Percentiles rank a stretch among this genome's conserved stretches.
Evolutionary conservation across 1,284 basidiomycete genomes (phyloP).

Genomic region (Moesziomyces globuligerus): DNA sequence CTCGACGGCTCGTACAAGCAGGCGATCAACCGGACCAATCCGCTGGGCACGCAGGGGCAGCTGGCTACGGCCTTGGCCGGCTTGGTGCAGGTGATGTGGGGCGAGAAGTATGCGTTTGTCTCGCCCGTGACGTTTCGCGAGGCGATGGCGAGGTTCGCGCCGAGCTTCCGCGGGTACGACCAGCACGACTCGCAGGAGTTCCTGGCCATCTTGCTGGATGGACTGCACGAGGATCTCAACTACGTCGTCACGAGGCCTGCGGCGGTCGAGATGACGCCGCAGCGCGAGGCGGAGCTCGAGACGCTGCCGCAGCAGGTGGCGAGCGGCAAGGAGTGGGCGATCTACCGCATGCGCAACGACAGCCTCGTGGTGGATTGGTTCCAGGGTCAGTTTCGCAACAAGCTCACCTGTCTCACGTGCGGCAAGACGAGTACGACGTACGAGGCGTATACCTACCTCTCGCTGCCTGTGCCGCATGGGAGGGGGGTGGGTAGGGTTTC

Average conservation of each 20-base stretch:
- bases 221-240: slow-evolving; percentile 55
- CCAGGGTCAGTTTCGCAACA: slow-evolving; percentile 65
- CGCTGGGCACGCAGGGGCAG: slow-evolving; percentile 86
- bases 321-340: slow-evolving; percentile 50
- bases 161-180: slow-evolving; percentile 58
- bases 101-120: slow-evolving; percentile 83
- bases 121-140: slow-evolving; percentile 88
- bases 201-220: slow-evolving; percentile 55
- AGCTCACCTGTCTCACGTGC: slow-evolving; percentile 64
- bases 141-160: slow-evolving; percentile 67
- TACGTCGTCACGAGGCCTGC: slow-evolving; percentile 53
- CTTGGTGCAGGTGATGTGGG: slow-evolving; percentile 87
- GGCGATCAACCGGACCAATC: slow-evolving; percentile 87
- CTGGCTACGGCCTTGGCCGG: slow-evolving; percentile 84
- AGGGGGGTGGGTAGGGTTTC: slow-evolving; percentile 76
- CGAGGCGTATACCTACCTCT: slow-evolving; percentile 72
- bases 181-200: slow-evolving; percentile 62
- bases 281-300: slow-evolving; percentile 70
- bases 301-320: slow-evolving; percentile 78
- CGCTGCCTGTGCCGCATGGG: slow-evolving; percentile 68
- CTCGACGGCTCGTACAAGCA: slow-evolving; percentile 79
- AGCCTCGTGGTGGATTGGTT: slow-evolving; percentile 56
- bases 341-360: slow-evolving; percentile 65
- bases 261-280: slow-evolving; percentile 59
- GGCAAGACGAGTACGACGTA: slow-evolving; percentile 91